Base-by-base conservation (phyloP, 768 basidiomycete species). In the Leccinum boreale region DNA sequence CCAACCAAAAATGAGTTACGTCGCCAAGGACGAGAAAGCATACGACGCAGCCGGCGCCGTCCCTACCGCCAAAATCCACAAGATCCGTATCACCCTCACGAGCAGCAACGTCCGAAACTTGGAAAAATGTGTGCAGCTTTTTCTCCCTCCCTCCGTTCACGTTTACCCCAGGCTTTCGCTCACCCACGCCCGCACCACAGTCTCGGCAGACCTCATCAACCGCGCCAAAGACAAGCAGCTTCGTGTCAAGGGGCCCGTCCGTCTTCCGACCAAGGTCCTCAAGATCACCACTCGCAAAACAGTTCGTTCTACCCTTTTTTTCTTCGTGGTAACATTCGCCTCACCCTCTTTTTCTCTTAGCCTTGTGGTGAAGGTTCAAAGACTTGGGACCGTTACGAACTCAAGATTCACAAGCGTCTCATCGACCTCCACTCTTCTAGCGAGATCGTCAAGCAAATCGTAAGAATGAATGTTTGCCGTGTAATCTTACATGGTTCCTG, bases 281-380 rank as follows among this genome's bases (percentile, higher is more conserved):
- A 94, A 92, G 79, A 94, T 98, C 81, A 97, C 94, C 77, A 99
- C 96, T 78, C 91, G 97, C 73, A 99, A 99, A 78, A 96, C 97
- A 63, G 94, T 94, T 60, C 65, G 91, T 81, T 81, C 7, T 17
- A 9, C 19, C 6, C 28, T 23, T 0, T 9, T 23, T 59, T 60
- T 8, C 8, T 12, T 17, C 8, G 3, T 36, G 15, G 1, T 7
- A 5, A 4, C 15, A 39, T 9, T 2, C 35, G 17, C 39, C 60
- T 52, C 39, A 57, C 48, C 48, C 46, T 1, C 17, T 59, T 33
- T 5, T 3, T 23, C 50, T 19, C 44, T 9, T 67, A 97, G 92
- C 92, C 97, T 77, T 98, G 97, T 73, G 97, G 97, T 92, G 97
- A 98, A 79, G 97, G 97, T 82, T 98, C 97, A 67, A 99, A 99